Base-by-base conservation (phyloP, 2,329 filamentous ascomycete species). In the Xylariomycetidae sp. region DNA sequence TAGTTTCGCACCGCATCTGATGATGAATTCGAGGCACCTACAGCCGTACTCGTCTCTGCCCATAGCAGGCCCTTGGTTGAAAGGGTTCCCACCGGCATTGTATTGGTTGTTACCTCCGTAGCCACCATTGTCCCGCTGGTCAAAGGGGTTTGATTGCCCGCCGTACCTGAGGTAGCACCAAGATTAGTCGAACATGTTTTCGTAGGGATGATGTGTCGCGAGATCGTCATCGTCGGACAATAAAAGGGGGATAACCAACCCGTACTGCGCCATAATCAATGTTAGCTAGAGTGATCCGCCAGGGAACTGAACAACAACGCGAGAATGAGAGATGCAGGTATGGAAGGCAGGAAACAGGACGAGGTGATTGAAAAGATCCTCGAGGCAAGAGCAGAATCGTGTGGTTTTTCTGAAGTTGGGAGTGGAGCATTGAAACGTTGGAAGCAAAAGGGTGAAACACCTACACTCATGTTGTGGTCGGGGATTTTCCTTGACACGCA, bases 71-170 rank as follows among this genome's bases (percentile, higher is more conserved):
- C 33, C 46, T 31, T 46, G 42, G 29, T 40, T 31, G 30, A n/a
- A n/a, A n/a, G n/a, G n/a, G n/a, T n/a, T n/a, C n/a, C n/a, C n/a
- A n/a, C n/a, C n/a, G n/a, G n/a, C n/a, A n/a, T n/a, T n/a, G 20
- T 23, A 23, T 23, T 31, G 30, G 25, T 41, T 31, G 34, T 38
- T 44, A 28, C 50, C 53, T 17, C 58, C 61, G 34, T 65, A 66
- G 16, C 61, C 57, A 31, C 46, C 47, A 30, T 49, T 47, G 22
- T 56, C 60, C 54, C 70, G 64, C 51, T 80, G 64, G 51, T 78
- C 75, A 50, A 74, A 81, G 35, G 77, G 76, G 59, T 81, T 79
- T 40, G 62, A 58, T 47, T 61, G 61, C 36, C 63, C 65, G 42
- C 70, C 68, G 64, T 79, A 78, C 61, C 72, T 80, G 52, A 22